Evolutionary conservation across 306 rosid genomes (phyloP), one percentile per base, ranked within the genome.

Genomic region (Canavalia ensiformis): DNA sequence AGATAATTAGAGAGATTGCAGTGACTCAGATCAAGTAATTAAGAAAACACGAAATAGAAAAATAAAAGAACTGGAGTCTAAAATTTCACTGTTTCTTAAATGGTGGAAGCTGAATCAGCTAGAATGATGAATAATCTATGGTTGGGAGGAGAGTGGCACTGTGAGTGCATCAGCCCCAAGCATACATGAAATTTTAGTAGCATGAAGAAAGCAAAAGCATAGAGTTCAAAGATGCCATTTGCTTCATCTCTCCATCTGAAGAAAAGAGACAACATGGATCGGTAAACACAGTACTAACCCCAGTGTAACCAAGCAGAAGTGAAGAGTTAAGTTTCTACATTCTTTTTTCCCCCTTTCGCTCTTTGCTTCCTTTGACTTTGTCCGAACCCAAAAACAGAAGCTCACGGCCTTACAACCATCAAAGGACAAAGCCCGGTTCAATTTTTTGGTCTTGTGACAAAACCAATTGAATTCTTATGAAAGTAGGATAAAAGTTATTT

Each of bases 251-350:
- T 46, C 34, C 18, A 31, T 28, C 33, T 75, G 58, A 62, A 74
- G 52, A 42, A 74, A 55, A 50, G 71, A 37, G 54, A 74, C 13
- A 57, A 29, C 67, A 12, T 1, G 29, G 18, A 46, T 41, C 56
- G 60, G 75, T 59, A n/a, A 37, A 37, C 46, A 37, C 46, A 37
- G 31, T 2, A 68, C 87, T 69, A 54, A 86, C 89, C 93, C 66
- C 52, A 55, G 56, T 45, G 28, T 18, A 42, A 77, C 30, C 46
- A 67, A 69, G 84, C 25, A 18, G 25, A 18, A 51, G 3, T 25
- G 45, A 35, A 62, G 29, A 49, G 18, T 12, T 37, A 34, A 6
- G 52, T 30, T 54, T 64, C 41, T 37, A 73, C 58, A 18, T 11
- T n/a, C 2, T 3, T 67, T 7, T 65, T 13, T 37, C 7, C 10